Percentiles rank a stretch among this genome's conserved stretches.
Evolutionary conservation across 2,329 filamentous ascomycete genomes (phyloP).

Genomic region (Lecanicillium sp.): DNA sequence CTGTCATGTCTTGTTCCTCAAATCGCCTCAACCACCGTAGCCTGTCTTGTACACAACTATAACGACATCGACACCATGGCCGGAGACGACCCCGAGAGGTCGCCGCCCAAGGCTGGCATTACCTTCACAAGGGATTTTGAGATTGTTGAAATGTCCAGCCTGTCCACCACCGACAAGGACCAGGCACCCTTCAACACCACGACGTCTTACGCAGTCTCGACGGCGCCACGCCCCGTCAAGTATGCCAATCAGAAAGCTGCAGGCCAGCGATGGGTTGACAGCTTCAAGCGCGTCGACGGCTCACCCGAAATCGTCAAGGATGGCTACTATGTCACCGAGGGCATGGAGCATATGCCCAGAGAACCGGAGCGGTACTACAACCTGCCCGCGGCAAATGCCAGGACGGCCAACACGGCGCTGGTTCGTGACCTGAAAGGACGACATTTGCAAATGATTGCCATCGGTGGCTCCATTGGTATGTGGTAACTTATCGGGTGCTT

Average conservation of each 20-base stretch:
- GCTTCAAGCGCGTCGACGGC: conserved; percentile 8
- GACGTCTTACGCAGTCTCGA: conserved; percentile 8
- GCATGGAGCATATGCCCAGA: conserved; percentile 6
- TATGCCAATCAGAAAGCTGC: conserved; percentile 11
- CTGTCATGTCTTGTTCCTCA: neutral
- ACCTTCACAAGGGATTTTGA: conserved; percentile 13
- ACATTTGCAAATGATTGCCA: conserved; percentile 13
- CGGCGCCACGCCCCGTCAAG: conserved; percentile 7
- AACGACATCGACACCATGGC: conserved; percentile 8
- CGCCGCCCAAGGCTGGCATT: conserved; percentile 11
- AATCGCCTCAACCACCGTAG: neutral
- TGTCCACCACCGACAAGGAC: conserved; percentile 9
- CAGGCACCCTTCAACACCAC: neutral
- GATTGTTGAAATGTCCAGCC: conserved; percentile 11
- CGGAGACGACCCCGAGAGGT: conserved; percentile 1
- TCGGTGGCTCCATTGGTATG: conserved; percentile 12
- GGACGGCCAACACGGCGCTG: conserved; percentile 11
- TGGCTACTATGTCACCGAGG: conserved; percentile 11
- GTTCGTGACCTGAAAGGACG: conserved; percentile 12
- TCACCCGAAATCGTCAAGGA: conserved; percentile 7
- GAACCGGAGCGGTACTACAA: conserved; percentile 8
- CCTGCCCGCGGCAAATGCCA: conserved; percentile 8
- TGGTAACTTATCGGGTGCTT: neutral
- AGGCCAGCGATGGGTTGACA: conserved; percentile 11
- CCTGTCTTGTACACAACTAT: no score